Base-by-base conservation (phyloP, 75 land plant genomes). In the Selaginella moellendorffii region DNA sequence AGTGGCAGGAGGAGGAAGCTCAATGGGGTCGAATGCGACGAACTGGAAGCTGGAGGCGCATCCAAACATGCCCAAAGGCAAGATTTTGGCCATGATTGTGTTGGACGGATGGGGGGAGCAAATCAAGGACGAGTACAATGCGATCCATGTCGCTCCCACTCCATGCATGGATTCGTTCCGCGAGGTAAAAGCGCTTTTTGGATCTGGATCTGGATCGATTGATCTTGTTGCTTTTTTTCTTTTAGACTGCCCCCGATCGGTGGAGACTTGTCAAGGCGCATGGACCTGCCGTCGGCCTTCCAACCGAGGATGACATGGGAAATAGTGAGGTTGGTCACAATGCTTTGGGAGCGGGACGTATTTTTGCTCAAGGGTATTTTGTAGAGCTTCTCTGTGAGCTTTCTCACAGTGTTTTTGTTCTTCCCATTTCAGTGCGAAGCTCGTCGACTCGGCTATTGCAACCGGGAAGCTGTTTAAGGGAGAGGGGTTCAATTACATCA, bases 281-380 rank as follows among this genome's bases (percentile, higher is more conserved):
- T 64, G 97, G 97, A 2, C 84, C 54, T 31, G 88, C 89, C 8
- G 97, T 92, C 12, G 97, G 97, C 24, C 83, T 92, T 53, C 97
- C 95, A 2, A 81, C 85, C 0, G 88, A 84, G n/a, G 97, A 92
- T 69, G 97, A 92, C 67, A 92, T 92, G 97, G 95, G 97, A 0
- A 92, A 92, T 77, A 92, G 95, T 81, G 97, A 92, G 76, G 97
- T 88, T 27, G 97, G 97, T 31, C 97, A 92, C 67, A 92, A 92
- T 72, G 97, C 95, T 27, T 80, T 92, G 60, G 97, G 97, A 20
- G 97, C 97, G 66, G 95, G 97, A 23, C 69, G 95, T 26, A 92
- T 88, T 36, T 88, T 63, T 71, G 89, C 83, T 54, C 97, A 88
- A 80, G 97, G 97, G 98, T 91, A 59, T 46, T 65, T 53, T 52